Base-by-base conservation (phyloP, 108 stramenopile species). In the Parietichytrium sp. region DNA sequence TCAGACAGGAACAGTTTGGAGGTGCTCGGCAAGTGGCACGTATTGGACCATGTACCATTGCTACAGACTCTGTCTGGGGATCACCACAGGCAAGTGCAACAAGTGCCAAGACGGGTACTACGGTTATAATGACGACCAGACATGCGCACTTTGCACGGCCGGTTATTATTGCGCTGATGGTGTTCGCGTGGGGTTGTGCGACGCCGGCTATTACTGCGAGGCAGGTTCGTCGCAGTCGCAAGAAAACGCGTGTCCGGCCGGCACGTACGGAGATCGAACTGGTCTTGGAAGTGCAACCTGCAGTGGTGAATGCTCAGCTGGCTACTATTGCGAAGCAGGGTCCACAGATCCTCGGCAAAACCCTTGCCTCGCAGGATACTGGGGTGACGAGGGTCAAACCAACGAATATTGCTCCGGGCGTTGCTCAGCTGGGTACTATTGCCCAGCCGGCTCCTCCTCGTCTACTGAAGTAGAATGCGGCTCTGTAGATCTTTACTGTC, bases 401-500 rank as follows among this genome's bases (percentile, higher is more conserved):
- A 51, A 49, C 36, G 6, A 30, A 10, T 48, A 82, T 20, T 82
- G 82, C 51, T 25, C 25, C 36, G 82, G 82, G n/a, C 72, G 51
- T 7, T 82, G 82, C 45, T 29, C 82, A 23, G 61, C 78, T 3
- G 82, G 82, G 7, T 51, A 82, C 49, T 82, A 51, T 25, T 82
- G 82, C 38, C 82, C 82, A 13, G 47, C 29, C 3, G 78, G 31
- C 7, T 29, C 51, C 6, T 13, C 49, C 6, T 38, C 16, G 6
- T 54, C 23, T 7, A 48, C 18, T 23, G 49, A 13, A 8, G 4
- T 4, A 4, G 50, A 53, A 4, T 79, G 78, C 33, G 78, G 78
- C 4, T 27, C 3, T 3, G 45, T 47, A 3, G 12, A 20, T 38
- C 7, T 8, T 13, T 82, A 51, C 50, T 82, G 78, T 25, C 78